Percentiles rank a stretch among this genome's conserved stretches.
phyloP scores from a whole-genome alignment of 1,139 yeast genomes.

The Blastobotrys petasosporus region DNA sequence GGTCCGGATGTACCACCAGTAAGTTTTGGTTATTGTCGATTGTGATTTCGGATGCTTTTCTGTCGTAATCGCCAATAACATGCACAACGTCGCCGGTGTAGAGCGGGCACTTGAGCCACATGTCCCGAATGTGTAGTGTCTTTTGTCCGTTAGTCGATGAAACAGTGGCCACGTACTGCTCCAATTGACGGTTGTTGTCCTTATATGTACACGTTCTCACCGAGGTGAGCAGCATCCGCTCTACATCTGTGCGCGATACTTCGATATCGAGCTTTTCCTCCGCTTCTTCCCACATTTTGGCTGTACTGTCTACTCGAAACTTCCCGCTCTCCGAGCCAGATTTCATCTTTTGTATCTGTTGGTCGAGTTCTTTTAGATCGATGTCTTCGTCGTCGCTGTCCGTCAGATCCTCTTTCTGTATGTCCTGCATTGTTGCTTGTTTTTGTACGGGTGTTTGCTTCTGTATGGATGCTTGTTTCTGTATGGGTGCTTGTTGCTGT shows the following conservation, averaged over 20 bases:
- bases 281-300: not conserved
- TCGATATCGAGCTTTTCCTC: conserved; percentile 4
- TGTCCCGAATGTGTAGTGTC: conserved; percentile 19
- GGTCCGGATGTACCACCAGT: conserved; percentile 78
- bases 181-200: not conserved
- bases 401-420: not conserved
- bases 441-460: not conserved
- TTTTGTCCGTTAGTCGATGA: conserved; percentile 8
- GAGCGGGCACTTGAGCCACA: conserved; percentile 26
- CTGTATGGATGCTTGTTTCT: not conserved
- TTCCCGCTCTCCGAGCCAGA: conserved; percentile 1
- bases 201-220: conserved; percentile 1
- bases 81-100: conserved; percentile 34
- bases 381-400: conserved; percentile 4
- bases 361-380: conserved; percentile 6
- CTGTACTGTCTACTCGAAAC: conserved; percentile 4
- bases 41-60: conserved; percentile 20
- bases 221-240: conserved; percentile 6
- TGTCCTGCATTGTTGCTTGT: not conserved
- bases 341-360: not conserved
- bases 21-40: conserved; percentile 55
- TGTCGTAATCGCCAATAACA: conserved; percentile 28
- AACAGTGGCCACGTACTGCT: conserved; percentile 7
- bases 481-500: not conserved
- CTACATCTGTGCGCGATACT: conserved; percentile 2